Base-by-base conservation (phyloP, 331 rosid genomes). In the Saraca asoca region DNA sequence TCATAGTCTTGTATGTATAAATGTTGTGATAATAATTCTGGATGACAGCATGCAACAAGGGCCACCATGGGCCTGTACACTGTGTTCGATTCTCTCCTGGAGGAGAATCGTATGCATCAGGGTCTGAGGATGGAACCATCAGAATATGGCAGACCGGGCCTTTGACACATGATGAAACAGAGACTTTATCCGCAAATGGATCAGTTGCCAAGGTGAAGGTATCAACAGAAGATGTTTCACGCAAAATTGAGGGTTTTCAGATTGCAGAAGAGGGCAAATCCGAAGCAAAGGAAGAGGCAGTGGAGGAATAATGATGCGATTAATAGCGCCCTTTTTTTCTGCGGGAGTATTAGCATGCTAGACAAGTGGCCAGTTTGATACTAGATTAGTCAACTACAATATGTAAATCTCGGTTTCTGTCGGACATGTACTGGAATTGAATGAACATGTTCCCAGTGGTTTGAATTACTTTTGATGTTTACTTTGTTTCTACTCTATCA, bases 111-210 rank as follows among this genome's bases (percentile, higher is more conserved):
- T 91, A 91, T 61, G 96, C 98, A 57, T 91, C 98, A 8, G 98
- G 98, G 69, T 91, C 98, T 2, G 98, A 91, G 77, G 96, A 91
- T 57, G 98, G 98, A 71, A 91, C 98, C 59, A 85, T 91, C 45
- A 87, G 98, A 81, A 91, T 91, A 78, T 91, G 98, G 98, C 96
- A 88, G 80, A 85, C 96, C 9, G 92, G 95, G 44, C 95, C 91
- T 34, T 51, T 83, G 81, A 76, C 90, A 18, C 51, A 64, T 11
- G 92, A 85, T 2, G 95, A 87, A 34, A 39, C 85, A 7, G 43
- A 39, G 31, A 1, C 31, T 3, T 3, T 24, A 24, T 24, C 31
- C n/a, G 58, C 70, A 7, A 85, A 81, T 49, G 87, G 86, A n/a
- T 31, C 77, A 4, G 11, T 63, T 12, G 79, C 81, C 35, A 85